phyloP scores from a whole-genome alignment of 257 asterid genomes.

The Lavandula angustifolia region DNA sequence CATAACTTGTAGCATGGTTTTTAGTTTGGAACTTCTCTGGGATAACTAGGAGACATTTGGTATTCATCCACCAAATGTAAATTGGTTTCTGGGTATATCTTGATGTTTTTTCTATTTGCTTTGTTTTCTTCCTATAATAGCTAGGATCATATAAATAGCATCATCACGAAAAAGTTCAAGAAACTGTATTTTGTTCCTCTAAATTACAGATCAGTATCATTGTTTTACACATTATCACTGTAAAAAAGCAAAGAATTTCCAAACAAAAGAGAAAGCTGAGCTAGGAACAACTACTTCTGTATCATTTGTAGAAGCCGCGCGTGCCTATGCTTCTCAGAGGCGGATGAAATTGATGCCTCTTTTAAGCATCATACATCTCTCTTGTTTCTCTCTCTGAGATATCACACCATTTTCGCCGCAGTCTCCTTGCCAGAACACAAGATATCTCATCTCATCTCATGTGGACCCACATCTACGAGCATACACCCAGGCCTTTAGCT shows the following conservation, averaged over 20 bases:
- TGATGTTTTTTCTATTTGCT: too few species aligned
- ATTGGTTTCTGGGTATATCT: too few species aligned
- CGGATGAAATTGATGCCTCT: too few species aligned
- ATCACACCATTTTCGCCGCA: too few species aligned
- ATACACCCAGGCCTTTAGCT: conserved; percentile 64
- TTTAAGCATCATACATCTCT: too few species aligned
- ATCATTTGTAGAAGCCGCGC: conserved; percentile 32
- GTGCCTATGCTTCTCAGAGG: too few species aligned
- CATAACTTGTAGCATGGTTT: background rate
- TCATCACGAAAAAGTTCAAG: background rate
- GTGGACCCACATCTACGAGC: conserved; percentile 26
- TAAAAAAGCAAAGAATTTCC: conserved; percentile 22
- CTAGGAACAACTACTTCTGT: background rate
- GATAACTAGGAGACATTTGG: background rate
- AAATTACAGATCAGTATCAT: background rate
- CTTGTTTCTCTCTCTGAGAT: too few species aligned
- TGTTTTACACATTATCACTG: conserved; percentile 9
- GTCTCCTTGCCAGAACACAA: too few species aligned
- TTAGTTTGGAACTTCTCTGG: background rate
- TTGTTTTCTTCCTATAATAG: too few species aligned
- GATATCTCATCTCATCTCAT: too few species aligned
- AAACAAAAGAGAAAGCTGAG: conserved; percentile 5
- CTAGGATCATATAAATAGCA: background rate
- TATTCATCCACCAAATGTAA: too few species aligned
- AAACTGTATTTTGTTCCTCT: background rate